Conservation (phyloP, 441 rosid species). For the Sinapis alba region DNA sequence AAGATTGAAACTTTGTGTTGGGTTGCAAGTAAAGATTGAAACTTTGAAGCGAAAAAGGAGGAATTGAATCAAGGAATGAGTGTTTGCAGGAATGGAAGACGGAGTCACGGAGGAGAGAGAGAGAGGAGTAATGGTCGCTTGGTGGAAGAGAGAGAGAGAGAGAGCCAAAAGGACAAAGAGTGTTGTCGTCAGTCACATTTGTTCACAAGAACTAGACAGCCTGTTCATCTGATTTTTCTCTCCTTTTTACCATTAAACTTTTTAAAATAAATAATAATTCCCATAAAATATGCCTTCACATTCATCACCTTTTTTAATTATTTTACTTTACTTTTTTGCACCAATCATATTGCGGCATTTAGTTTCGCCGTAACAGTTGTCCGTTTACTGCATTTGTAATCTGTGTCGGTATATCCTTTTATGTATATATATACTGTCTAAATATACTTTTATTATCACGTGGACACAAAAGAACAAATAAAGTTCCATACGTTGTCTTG, state of each 20-base stretch:
- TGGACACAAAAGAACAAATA: background rate
- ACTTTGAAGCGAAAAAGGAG: slow-evolving; percentile 12
- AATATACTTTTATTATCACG: background rate
- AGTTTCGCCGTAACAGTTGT: slow-evolving; percentile 41
- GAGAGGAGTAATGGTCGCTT: slow-evolving; percentile 38
- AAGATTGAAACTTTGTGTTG: background rate
- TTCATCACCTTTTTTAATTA: background rate
- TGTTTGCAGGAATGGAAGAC: slow-evolving; percentile 24
- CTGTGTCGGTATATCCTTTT: slow-evolving; percentile 6
- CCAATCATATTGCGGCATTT: slow-evolving; percentile 38
- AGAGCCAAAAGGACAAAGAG: slow-evolving; percentile 37
- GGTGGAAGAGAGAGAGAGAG: slow-evolving; percentile 33
- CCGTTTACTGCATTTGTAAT: slow-evolving; percentile 24
- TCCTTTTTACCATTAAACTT: slow-evolving; percentile 19
- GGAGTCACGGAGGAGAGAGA: slow-evolving; percentile 17
- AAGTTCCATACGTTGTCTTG: background rate
- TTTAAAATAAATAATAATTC: background rate
- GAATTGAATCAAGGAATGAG: slow-evolving; percentile 29
- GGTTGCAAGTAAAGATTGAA: background rate
- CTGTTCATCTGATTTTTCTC: slow-evolving; percentile 40
- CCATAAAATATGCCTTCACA: slow-evolving; percentile 11
- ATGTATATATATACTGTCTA: background rate
- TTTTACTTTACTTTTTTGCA: slow-evolving; percentile 26
- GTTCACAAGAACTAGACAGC: slow-evolving; percentile 40
- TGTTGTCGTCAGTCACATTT: slow-evolving; percentile 43